Evolutionary conservation across 495 filamentous ascomycete species (phyloP).

Genomic region (Staphylotrichum tortipilum): DNA sequence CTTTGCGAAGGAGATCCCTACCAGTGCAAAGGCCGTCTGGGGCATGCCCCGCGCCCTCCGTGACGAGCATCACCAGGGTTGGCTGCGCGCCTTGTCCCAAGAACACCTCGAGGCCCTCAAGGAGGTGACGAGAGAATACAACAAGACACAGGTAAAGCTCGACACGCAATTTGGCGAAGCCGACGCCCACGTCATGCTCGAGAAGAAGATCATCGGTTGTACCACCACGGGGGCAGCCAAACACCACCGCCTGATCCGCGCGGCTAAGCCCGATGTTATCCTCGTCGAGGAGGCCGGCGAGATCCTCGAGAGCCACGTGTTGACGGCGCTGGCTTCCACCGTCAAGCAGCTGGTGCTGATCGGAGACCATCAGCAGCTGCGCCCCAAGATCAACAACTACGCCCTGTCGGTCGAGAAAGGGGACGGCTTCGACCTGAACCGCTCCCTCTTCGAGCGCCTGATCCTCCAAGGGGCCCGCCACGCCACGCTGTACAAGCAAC

Average conservation of each 20-base stretch:
- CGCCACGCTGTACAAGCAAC: slow-evolving; percentile 51
- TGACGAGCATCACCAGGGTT: slow-evolving; percentile 28
- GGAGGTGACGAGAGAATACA: slow-evolving; percentile 31
- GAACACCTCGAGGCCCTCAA: slow-evolving; percentile 41
- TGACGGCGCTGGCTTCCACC: slow-evolving; percentile 50
- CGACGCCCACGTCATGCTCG: slow-evolving; percentile 36
- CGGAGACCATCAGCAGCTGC: slow-evolving; percentile 70
- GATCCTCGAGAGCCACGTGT: slow-evolving; percentile 61
- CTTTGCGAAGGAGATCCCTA: slow-evolving; percentile 25
- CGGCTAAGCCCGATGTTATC: slow-evolving; percentile 45
- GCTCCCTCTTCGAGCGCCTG: slow-evolving; percentile 64
- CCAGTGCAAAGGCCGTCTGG: slow-evolving; percentile 42
- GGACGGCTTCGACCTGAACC: slow-evolving; percentile 60
- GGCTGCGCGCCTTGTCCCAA: slow-evolving; percentile 41
- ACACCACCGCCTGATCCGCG: slow-evolving; percentile 44
- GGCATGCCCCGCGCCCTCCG: slow-evolving; percentile 34
- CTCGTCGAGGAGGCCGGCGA: slow-evolving; percentile 76
- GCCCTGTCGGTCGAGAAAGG: slow-evolving; percentile 57
- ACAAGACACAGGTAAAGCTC: slow-evolving; percentile 34
- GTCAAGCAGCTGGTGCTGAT: slow-evolving; percentile 66
- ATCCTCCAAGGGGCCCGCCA: slow-evolving; percentile 48
- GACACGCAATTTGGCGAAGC: slow-evolving; percentile 37
- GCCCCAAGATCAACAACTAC: slow-evolving; percentile 62
- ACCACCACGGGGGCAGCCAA: slow-evolving; percentile 71
- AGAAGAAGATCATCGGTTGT: slow-evolving; percentile 60